phyloP scores from a whole-genome alignment of 345 rosid genomes.

The Syzygium jambos region DNA sequence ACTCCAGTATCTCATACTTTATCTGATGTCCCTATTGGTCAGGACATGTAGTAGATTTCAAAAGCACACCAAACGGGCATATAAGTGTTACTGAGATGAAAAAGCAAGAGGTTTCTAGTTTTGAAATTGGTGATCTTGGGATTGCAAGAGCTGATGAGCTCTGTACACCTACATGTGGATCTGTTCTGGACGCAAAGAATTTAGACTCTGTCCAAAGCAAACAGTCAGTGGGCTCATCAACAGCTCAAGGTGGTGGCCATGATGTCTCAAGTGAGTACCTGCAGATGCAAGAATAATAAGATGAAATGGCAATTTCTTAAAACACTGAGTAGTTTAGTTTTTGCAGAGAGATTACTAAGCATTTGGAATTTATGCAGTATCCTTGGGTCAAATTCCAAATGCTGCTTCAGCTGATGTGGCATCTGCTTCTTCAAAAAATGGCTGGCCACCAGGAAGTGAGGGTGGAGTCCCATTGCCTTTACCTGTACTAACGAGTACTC shows the following conservation, averaged over 20 bases:
- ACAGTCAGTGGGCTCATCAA: background rate
- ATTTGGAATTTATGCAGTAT: background rate
- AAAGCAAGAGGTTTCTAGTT: background rate
- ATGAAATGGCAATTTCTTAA: background rate
- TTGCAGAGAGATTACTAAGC: background rate
- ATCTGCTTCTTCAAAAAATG: background rate
- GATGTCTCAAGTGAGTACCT: background rate
- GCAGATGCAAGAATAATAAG: background rate
- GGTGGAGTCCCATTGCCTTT: background rate
- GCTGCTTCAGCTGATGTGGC: background rate
- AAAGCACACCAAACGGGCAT: background rate
- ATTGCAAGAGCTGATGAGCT: background rate
- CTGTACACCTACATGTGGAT: background rate
- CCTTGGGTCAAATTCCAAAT: background rate
- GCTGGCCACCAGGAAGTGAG: background rate
- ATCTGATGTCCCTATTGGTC: conserved; percentile 12
- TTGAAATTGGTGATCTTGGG: background rate
- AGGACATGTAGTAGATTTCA: conserved; percentile 2
- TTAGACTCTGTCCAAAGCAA: background rate
- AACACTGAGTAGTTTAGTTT: background rate
- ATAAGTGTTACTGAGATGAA: background rate
- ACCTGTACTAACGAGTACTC: background rate
- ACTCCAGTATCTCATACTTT: conserved; percentile 14
- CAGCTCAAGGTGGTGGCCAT: background rate
- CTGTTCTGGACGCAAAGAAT: background rate